A percentile compares a stretch with the other conserved stretches of the same genome.
These are phyloP conservation scores for Cadophora gregata DNA, from an alignment of 2,329 filamentous ascomycete species.

Conservation along the genomic window DNA sequence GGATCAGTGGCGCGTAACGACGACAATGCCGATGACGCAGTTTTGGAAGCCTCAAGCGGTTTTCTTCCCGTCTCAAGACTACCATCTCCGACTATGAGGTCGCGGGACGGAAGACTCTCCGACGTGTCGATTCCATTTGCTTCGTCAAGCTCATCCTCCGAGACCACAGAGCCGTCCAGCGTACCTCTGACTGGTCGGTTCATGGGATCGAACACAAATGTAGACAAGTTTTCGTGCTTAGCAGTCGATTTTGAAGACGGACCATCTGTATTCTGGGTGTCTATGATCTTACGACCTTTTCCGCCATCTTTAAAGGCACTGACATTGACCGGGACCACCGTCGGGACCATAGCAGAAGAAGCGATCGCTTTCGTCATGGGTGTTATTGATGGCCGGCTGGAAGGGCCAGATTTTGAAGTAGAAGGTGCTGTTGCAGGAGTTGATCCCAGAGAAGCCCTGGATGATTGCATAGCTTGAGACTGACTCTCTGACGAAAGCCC, in stretches of 20 bases:
- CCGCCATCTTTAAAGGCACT: constrained; percentile 57
- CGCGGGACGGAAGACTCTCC: constrained; percentile 11
- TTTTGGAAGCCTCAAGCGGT: constrained; percentile 41
- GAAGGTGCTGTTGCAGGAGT: constrained; percentile 38
- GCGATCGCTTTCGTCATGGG: constrained; percentile 42
- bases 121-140: constrained; percentile 10
- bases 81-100: constrained; percentile 36
- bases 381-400: constrained; percentile 40
- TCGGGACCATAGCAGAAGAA: constrained; percentile 47
- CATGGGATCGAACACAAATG: constrained; percentile 32
- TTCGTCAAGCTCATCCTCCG: constrained; percentile 31
- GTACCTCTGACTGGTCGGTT: constrained; percentile 24
- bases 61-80: constrained; percentile 40
- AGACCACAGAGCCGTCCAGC: constrained; percentile 35
- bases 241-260: constrained; percentile 19
- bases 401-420: constrained; percentile 39
- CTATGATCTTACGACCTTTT: constrained; percentile 46
- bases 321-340: constrained; percentile 56
- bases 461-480: constrained; percentile 42
- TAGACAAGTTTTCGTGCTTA: constrained; percentile 26
- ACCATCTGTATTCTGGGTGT: constrained; percentile 34
- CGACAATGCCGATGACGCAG: constrained; percentile 39
- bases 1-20: constrained; percentile 43
- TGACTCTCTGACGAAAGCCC: constrained; percentile 40
- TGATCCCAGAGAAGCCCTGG: constrained; percentile 41